A percentile compares a stretch with the other conserved stretches of the same genome.
Evolutionary conservation across 1,284 basidiomycete genomes (phyloP).

Genomic region (Fomitopsis pinicola): DNA sequence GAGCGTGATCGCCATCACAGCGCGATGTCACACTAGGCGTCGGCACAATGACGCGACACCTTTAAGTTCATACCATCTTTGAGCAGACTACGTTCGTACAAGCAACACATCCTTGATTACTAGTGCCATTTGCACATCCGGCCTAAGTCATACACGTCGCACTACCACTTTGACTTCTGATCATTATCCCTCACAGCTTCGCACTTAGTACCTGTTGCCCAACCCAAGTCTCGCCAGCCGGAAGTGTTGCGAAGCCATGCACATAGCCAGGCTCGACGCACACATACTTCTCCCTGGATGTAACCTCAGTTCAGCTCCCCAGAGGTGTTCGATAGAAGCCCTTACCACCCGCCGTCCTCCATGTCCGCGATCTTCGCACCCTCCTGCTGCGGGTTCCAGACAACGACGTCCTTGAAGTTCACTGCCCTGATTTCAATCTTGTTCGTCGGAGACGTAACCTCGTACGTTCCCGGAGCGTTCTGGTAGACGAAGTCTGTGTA

Average conservation of each 20-base stretch:
- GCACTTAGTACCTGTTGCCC: slow-evolving; percentile 67
- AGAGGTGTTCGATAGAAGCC: background rate
- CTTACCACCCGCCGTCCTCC: slow-evolving; percentile 83
- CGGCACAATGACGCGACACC: too few species aligned
- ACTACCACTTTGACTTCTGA: too few species aligned
- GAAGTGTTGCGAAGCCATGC: slow-evolving; percentile 55
- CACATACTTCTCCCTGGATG: slow-evolving; percentile 67
- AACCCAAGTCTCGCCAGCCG: slow-evolving; percentile 64
- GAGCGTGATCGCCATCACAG: background rate
- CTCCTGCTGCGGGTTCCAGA: slow-evolving; percentile 82
- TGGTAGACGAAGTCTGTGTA: slow-evolving; percentile 77
- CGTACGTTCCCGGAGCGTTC: slow-evolving; percentile 51
- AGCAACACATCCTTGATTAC: background rate
- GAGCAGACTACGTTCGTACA: background rate
- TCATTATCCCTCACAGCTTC: slow-evolving; percentile 4
- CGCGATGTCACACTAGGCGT: background rate
- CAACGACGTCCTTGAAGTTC: slow-evolving; percentile 72
- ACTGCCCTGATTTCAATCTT: slow-evolving; percentile 53
- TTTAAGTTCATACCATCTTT: too few species aligned
- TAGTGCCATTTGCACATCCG: background rate
- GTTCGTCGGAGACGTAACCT: slow-evolving; percentile 56
- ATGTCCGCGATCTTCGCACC: slow-evolving; percentile 77
- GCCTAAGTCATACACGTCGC: background rate
- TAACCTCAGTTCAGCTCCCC: background rate
- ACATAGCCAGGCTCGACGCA: slow-evolving; percentile 88